phyloP scores from a whole-genome alignment of 108 stramenopile species.

The Cyclotella choctawhatcheeana region DNA sequence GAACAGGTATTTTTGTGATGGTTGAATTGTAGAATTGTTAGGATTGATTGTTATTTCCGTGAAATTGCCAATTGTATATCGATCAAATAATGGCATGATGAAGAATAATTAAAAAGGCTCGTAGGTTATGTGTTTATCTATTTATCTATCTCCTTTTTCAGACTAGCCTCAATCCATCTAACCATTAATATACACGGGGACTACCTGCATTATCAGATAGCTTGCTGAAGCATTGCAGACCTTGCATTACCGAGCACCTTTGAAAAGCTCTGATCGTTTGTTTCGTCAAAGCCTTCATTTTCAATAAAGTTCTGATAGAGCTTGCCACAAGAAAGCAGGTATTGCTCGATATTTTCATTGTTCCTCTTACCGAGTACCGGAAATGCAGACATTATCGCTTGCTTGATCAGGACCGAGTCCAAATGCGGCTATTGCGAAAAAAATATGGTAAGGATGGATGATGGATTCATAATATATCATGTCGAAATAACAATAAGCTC shows the following conservation, averaged over 20 bases:
- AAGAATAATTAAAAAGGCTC: no score
- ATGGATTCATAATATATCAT: not conserved
- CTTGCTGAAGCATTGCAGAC: constrained; percentile 4
- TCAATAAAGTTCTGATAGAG: constrained; percentile 15
- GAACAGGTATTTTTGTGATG: no score
- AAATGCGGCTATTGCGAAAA: no score
- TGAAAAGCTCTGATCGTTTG: not conserved
- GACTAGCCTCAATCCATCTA: no score
- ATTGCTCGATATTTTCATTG: constrained; percentile 12
- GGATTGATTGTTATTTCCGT: no score
- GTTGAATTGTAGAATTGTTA: no score
- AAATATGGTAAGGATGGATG: not conserved
- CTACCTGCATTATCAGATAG: no score
- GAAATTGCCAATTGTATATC: no score
- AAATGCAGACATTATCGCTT: constrained; percentile 56
- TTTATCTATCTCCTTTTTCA: no score
- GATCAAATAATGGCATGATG: no score
- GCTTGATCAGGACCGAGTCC: constrained; percentile 41
- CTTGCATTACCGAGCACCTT: constrained; percentile 11
- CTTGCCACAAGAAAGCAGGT: not conserved
- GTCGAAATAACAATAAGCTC: not conserved
- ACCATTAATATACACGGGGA: no score
- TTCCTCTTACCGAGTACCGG: constrained; percentile 29
- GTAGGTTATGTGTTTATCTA: no score
- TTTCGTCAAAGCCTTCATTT: constrained; percentile 26